Evolutionary conservation across 2,329 filamentous ascomycete genomes (phyloP).

Genomic region (Akanthomyces muscarius): DNA sequence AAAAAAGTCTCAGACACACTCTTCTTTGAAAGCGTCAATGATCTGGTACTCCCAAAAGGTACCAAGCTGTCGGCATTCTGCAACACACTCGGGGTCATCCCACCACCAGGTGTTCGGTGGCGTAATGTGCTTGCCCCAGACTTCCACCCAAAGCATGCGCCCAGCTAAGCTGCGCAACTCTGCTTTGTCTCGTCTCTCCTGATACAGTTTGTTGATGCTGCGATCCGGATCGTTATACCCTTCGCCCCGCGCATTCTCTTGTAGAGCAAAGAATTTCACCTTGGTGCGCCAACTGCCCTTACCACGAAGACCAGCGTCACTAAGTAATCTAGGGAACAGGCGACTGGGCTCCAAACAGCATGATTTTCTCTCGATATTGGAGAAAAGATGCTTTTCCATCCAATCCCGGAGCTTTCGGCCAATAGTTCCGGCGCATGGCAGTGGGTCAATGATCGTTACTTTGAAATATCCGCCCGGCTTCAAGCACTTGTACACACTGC

Average conservation of each 20-base stretch:
- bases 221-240: conserved; percentile 24
- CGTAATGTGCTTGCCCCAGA: conserved; percentile 53
- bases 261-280: conserved; percentile 46
- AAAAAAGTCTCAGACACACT: neutral
- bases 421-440: conserved; percentile 51
- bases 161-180: conserved; percentile 52
- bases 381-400: conserved; percentile 58
- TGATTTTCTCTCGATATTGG: conserved; percentile 55
- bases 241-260: conserved; percentile 26
- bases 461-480: conserved; percentile 51
- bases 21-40: conserved; percentile 49
- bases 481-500: conserved; percentile 42
- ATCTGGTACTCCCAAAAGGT: conserved; percentile 58
- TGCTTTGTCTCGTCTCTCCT: conserved; percentile 34
- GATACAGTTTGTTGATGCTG: conserved; percentile 21
- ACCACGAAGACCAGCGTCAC: conserved; percentile 49
- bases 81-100: conserved; percentile 51
- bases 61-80: conserved; percentile 50
- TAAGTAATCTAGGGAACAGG: conserved; percentile 56
- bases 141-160: conserved; percentile 56
- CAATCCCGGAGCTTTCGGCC: conserved; percentile 56
- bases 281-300: conserved; percentile 45
- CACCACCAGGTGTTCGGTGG: conserved; percentile 53
- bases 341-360: conserved; percentile 57
- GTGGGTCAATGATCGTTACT: conserved; percentile 59